Conservation (phyloP, 2,329 filamentous ascomycete species). For the Simplicillium aogashimaense region DNA sequence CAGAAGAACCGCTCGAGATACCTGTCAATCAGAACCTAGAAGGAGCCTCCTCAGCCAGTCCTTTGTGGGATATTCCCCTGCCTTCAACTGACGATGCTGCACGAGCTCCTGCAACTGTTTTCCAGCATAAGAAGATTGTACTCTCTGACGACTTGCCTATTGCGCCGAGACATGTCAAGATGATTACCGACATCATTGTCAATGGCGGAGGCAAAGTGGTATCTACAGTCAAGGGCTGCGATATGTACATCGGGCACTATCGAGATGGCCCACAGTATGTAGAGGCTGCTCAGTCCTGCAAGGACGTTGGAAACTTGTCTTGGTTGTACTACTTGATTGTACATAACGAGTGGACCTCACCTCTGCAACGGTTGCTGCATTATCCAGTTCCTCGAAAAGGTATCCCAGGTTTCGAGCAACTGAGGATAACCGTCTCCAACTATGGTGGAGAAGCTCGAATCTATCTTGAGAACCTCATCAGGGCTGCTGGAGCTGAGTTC, state of each 20-base stretch:
- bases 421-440: constrained; percentile 85
- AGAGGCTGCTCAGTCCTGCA: constrained; percentile 62
- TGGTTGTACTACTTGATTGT: constrained; percentile 94
- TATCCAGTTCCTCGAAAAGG: constrained; percentile 74
- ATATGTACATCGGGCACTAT: constrained; percentile 82
- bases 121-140: constrained; percentile 68
- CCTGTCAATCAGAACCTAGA: constrained; percentile 51
- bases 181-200: constrained; percentile 61
- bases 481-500: constrained; percentile 73
- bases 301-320: constrained; percentile 81
- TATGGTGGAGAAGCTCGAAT: constrained; percentile 90
- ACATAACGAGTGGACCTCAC: constrained; percentile 80
- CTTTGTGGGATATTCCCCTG: constrained; percentile 28
- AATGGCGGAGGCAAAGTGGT: constrained; percentile 64
- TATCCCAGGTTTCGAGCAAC: constrained; percentile 66
- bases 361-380: constrained; percentile 72
- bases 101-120: constrained; percentile 57
- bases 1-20: constrained; percentile 46
- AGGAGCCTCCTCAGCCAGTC: constrained; percentile 50
- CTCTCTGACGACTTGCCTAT: constrained; percentile 67
- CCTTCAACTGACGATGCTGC: constrained; percentile 29
- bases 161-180: constrained; percentile 52
- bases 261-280: constrained; percentile 74
- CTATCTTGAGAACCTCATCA: constrained; percentile 87
- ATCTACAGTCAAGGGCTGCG: constrained; percentile 54